These are phyloP conservation scores for Starmerella stigmatis DNA, from an alignment of 805 yeast species.

Conservation along the genomic window DNA sequence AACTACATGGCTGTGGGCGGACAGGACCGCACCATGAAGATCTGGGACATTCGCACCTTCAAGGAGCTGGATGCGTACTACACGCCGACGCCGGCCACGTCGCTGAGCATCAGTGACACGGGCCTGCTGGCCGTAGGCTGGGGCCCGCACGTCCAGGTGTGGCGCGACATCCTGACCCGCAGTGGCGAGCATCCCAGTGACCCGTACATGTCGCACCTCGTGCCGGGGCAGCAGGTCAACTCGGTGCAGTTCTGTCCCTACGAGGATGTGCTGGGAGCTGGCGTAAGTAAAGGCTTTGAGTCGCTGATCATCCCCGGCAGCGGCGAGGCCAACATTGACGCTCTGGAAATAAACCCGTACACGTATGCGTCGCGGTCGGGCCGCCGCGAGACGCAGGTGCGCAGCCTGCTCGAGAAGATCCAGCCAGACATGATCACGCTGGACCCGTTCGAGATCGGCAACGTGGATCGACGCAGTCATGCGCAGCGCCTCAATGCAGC, in stretches of 20 bases:
- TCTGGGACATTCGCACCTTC: slow-evolving; percentile 88
- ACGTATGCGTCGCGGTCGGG: slow-evolving; percentile 86
- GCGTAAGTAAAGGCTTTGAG: slow-evolving; percentile 68
- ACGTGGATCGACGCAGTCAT: slow-evolving; percentile 62
- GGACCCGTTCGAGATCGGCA: slow-evolving; percentile 81
- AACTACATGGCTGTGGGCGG: slow-evolving; percentile 89
- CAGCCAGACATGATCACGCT: slow-evolving; percentile 86
- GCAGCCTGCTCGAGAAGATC: slow-evolving; percentile 72
- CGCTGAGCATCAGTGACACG: slow-evolving; percentile 71
- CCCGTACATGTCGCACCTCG: slow-evolving; percentile 86
- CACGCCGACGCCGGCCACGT: slow-evolving; percentile 77
- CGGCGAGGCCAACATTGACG: slow-evolving; percentile 96
- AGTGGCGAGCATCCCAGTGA: slow-evolving; percentile 48
- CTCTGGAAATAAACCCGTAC: slow-evolving; percentile 84
- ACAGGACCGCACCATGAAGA: slow-evolving; percentile 68
- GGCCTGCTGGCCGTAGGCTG: slow-evolving; percentile 84
- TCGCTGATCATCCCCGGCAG: slow-evolving; percentile 90
- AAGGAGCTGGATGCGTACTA: slow-evolving; percentile 61
- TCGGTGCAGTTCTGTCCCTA: slow-evolving; percentile 74
- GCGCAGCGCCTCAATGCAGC: slow-evolving; percentile 51
- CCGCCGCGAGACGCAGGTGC: slow-evolving; percentile 87
- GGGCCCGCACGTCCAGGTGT: slow-evolving; percentile 89
- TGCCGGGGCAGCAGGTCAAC: slow-evolving; percentile 66
- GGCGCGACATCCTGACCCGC: slow-evolving; percentile 70
- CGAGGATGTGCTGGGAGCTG: slow-evolving; percentile 91